phyloP scores from a whole-genome alignment of 352 stramenopile genomes.

The Phytophthora fragariaefolia region DNA sequence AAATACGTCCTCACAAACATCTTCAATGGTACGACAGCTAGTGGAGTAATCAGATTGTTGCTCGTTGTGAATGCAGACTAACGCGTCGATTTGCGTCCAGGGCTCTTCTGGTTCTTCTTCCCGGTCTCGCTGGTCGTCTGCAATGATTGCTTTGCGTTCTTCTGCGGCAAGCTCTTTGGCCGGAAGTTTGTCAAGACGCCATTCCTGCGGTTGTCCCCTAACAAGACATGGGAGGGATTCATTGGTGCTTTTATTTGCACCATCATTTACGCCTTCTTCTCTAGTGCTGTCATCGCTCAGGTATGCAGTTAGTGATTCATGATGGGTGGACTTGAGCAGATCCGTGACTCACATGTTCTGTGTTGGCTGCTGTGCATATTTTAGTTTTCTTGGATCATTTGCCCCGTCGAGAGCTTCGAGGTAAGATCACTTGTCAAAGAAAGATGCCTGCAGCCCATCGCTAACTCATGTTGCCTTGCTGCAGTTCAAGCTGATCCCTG shows the following conservation, averaged over 20 bases:
- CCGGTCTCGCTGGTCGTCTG: constrained; percentile 94
- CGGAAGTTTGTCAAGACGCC: constrained; percentile 94
- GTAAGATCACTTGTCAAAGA: constrained; percentile 17
- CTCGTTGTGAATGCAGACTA: constrained; percentile 1
- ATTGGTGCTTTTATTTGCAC: constrained; percentile 97
- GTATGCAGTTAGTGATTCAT: constrained; percentile 22
- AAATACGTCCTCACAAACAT: constrained; percentile 98
- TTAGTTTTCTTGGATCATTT: constrained; percentile 94
- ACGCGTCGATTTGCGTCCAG: constrained; percentile 31
- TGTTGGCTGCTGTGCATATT: constrained; percentile 3
- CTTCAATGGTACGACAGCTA: constrained; percentile 80
- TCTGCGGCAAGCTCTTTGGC: constrained; percentile 88
- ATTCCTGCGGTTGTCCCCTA: constrained; percentile 94
- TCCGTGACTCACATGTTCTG: background rate
- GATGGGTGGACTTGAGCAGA: background rate
- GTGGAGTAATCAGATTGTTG: background rate
- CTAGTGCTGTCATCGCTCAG: constrained; percentile 90
- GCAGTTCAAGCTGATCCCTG: constrained; percentile 67
- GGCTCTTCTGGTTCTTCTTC: constrained; percentile 96
- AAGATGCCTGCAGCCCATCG: background rate
- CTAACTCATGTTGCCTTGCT: background rate
- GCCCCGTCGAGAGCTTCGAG: constrained; percentile 87
- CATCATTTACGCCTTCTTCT: constrained; percentile 94
- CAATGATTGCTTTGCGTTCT: constrained; percentile 97
- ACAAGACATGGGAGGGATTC: constrained; percentile 99